These are phyloP conservation scores for Silene noctiflora DNA, from an alignment of 179 eudicot genomes.

Conservation along the genomic window DNA sequence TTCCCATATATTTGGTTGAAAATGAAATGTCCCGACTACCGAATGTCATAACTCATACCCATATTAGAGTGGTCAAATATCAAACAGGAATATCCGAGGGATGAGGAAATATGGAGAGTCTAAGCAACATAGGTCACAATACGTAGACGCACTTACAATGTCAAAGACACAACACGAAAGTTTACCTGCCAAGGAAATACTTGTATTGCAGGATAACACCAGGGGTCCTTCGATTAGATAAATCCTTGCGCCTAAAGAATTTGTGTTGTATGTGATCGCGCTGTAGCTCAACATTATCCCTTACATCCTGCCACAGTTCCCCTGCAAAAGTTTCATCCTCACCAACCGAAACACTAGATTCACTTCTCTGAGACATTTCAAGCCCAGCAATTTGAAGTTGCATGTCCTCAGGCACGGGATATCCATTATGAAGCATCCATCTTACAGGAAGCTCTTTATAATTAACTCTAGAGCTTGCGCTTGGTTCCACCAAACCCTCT, in stretches of 20 bases:
- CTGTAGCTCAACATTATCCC: slow-evolving; percentile 40
- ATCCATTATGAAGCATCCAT: slow-evolving; percentile 91
- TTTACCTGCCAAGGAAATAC: slow-evolving; percentile 84
- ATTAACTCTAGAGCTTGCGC: slow-evolving; percentile 36
- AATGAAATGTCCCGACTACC: neutral
- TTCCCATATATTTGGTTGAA: neutral
- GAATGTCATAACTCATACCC: neutral
- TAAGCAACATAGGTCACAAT: neutral
- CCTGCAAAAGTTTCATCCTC: slow-evolving; percentile 53
- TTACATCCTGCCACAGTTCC: slow-evolving; percentile 55
- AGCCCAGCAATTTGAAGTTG: slow-evolving; percentile 35
- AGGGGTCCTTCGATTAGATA: slow-evolving; percentile 66
- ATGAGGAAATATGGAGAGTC: neutral
- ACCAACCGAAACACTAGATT: slow-evolving; percentile 21
- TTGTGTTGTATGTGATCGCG: slow-evolving; percentile 38
- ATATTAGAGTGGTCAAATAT: neutral
- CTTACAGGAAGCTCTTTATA: slow-evolving; percentile 71
- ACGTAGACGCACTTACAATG: slow-evolving; percentile 21
- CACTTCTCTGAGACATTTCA: slow-evolving; percentile 34
- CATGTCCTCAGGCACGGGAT: slow-evolving; percentile 77
- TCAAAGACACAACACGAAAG: slow-evolving; percentile 10
- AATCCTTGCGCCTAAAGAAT: slow-evolving; percentile 41
- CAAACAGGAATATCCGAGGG: neutral
- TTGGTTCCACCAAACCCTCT: slow-evolving; percentile 67
- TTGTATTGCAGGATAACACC: slow-evolving; percentile 59